A percentile compares a stretch with the other conserved stretches of the same genome.
phyloP scores from a whole-genome alignment of 768 basidiomycete genomes.

The Termitomyces sp. region DNA sequence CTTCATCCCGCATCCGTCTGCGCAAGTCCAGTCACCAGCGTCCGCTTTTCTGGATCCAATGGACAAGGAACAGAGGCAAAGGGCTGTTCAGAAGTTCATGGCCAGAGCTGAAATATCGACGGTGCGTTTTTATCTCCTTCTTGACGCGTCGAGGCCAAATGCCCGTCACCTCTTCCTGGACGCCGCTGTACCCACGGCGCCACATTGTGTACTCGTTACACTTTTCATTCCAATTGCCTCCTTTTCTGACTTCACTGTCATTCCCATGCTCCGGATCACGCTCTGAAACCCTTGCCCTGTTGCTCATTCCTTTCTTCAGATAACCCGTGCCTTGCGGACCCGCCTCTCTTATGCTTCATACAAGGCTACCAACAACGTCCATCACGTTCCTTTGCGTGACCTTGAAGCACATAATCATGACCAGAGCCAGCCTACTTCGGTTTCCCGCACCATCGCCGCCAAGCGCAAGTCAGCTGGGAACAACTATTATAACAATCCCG shows the following conservation, averaged over 20 bases:
- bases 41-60: slow-evolving; percentile 31
- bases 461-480: slow-evolving; percentile 48
- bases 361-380: slow-evolving; percentile 73
- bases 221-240: slow-evolving; percentile 2
- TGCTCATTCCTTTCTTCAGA: slow-evolving; percentile 45
- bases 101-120: slow-evolving; percentile 77
- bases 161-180: background rate
- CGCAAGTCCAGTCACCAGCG: slow-evolving; percentile 30
- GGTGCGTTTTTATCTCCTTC: slow-evolving; percentile 46
- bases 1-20: slow-evolving; percentile 46
- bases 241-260: slow-evolving; percentile 4
- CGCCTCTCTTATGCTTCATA: slow-evolving; percentile 81
- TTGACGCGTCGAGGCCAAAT: slow-evolving; percentile 42
- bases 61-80: slow-evolving; percentile 59
- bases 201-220: slow-evolving; percentile 4
- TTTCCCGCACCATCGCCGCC: slow-evolving; percentile 49
- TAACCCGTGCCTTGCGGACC: slow-evolving; percentile 75
- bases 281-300: slow-evolving; percentile 28
- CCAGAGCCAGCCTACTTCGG: slow-evolving; percentile 35
- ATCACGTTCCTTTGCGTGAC: slow-evolving; percentile 61
- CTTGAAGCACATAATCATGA: slow-evolving; percentile 56
- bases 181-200: slow-evolving; percentile 1
- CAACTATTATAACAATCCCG: slow-evolving; percentile 43
- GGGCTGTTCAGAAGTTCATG: slow-evolving; percentile 69
- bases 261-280: slow-evolving; percentile 13